Conservation (phyloP, 2,329 filamentous ascomycete species). For the Neonectria faginata region DNA sequence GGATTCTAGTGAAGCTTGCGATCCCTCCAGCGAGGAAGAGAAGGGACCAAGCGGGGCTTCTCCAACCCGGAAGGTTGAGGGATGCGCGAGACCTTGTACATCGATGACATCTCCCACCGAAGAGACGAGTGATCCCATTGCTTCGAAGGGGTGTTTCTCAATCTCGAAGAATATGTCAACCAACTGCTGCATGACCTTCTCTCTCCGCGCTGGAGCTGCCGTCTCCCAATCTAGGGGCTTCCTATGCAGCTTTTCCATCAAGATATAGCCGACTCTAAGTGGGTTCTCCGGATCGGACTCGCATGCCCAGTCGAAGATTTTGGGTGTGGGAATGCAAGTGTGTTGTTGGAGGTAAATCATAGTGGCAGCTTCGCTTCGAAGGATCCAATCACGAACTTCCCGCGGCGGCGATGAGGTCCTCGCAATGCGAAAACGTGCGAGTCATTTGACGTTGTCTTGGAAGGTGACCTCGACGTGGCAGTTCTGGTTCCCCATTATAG, state of each 20-base stretch:
- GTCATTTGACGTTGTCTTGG: neutral
- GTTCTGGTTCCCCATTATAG: constrained; percentile 24
- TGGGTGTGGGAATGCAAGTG: constrained; percentile 7
- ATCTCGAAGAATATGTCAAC: constrained; percentile 49
- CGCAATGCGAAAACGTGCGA: too few species aligned
- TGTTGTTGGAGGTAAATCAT: too few species aligned
- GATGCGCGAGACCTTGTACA: constrained; percentile 36
- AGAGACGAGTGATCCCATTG: constrained; percentile 42
- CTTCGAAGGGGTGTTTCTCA: constrained; percentile 48
- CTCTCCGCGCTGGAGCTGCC: constrained; percentile 43
- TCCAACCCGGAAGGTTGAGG: constrained; percentile 28
- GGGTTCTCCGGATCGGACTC: constrained; percentile 47
- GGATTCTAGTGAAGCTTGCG: too few species aligned
- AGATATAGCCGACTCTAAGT: constrained; percentile 54
- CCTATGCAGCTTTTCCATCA: constrained; percentile 56
- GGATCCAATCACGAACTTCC: too few species aligned
- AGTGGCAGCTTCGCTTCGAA: too few species aligned
- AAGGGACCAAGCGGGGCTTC: neutral
- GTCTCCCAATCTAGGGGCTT: constrained; percentile 49
- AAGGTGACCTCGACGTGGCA: constrained; percentile 22
- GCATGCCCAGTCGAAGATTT: constrained; percentile 32
- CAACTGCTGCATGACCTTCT: constrained; percentile 48
- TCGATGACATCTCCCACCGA: constrained; percentile 7
- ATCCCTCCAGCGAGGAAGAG: too few species aligned
- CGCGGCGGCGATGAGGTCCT: too few species aligned